A percentile compares a stretch with the other conserved stretches of the same genome.
These are phyloP conservation scores for Catharanthus roseus DNA, from an alignment of 257 asterid genomes.

Conservation along the genomic window DNA sequence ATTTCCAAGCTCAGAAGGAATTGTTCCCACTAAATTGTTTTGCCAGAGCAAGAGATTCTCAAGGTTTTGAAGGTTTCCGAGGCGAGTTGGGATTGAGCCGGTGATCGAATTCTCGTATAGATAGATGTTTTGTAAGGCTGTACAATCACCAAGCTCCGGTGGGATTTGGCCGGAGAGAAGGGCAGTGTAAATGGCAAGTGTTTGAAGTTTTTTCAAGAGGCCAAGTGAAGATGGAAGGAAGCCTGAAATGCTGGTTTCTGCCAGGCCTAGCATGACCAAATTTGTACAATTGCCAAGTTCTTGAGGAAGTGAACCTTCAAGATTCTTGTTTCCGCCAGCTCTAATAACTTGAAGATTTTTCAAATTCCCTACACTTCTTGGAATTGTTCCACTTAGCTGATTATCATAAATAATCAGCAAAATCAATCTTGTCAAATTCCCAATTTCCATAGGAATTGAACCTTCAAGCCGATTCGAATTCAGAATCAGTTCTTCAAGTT, in stretches of 20 bases:
- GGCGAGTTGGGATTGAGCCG: slow-evolving; percentile 51
- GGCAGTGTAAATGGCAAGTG: slow-evolving; percentile 60
- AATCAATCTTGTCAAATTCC: slow-evolving; percentile 38
- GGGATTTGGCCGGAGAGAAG: slow-evolving; percentile 76
- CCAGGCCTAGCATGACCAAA: slow-evolving; percentile 54
- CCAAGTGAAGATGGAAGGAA: slow-evolving; percentile 62
- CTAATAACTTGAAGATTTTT: slow-evolving; percentile 46
- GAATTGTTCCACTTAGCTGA: slow-evolving; percentile 53
- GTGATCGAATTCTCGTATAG: slow-evolving; percentile 63
- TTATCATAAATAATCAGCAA: slow-evolving; percentile 53
- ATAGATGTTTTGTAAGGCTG: slow-evolving; percentile 38
- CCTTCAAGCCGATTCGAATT: slow-evolving; percentile 53
- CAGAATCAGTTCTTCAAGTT: slow-evolving; percentile 45
- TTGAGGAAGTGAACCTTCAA: slow-evolving; percentile 54
- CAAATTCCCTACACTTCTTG: slow-evolving; percentile 49
- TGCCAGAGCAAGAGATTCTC: slow-evolving; percentile 65
- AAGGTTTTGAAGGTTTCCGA: slow-evolving; percentile 45
- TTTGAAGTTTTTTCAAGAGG: slow-evolving; percentile 43
- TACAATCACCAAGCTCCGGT: slow-evolving; percentile 60
- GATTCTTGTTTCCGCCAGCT: slow-evolving; percentile 78
- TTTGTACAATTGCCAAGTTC: slow-evolving; percentile 62
- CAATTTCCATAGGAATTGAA: slow-evolving; percentile 43
- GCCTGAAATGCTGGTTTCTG: slow-evolving; percentile 72
- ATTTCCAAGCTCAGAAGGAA: slow-evolving; percentile 57
- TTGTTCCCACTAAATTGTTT: slow-evolving; percentile 52